Evolutionary conservation across 2,329 filamentous ascomycete species (phyloP).

Genomic region (Aspergillus cejpii): DNA sequence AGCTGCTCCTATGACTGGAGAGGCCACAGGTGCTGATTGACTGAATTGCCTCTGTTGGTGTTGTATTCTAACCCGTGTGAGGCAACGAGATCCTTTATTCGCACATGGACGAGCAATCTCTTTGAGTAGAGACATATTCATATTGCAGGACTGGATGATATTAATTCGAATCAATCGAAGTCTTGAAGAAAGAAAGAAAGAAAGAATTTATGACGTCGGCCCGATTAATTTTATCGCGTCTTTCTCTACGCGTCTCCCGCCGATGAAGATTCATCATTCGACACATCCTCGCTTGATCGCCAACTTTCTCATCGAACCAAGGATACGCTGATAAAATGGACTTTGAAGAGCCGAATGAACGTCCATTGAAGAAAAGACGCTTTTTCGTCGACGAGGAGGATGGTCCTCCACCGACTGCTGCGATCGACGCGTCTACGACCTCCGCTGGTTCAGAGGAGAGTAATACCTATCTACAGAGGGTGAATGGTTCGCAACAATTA

Average conservation of each 20-base stretch:
- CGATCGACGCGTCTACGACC: constrained; percentile 16
- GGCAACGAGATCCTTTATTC: constrained; percentile 12
- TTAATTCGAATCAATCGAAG: too few species aligned
- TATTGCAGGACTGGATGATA: too few species aligned
- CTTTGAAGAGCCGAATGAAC: constrained; percentile 43
- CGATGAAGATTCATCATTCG: constrained; percentile 4
- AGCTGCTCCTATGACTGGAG: constrained; percentile 23
- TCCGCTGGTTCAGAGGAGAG: not conserved
- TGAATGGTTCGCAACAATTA: not conserved
- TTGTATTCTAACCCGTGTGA: constrained; percentile 5
- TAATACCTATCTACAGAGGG: not conserved
- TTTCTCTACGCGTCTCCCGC: constrained; percentile 24
- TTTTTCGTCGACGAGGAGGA: constrained; percentile 52
- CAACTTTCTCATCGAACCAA: not conserved
- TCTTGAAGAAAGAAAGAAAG: too few species aligned
- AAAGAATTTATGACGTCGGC: constrained; percentile 31
- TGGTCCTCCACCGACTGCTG: constrained; percentile 9
- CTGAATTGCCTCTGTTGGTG: constrained; percentile 24
- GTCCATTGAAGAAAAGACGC: constrained; percentile 55
- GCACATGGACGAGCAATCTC: constrained; percentile 17
- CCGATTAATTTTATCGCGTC: constrained; percentile 9
- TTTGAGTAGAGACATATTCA: constrained; percentile 21
- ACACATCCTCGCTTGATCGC: not conserved
- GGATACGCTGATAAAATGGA: constrained; percentile 24
- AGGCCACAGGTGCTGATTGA: constrained; percentile 12